Base-by-base conservation (phyloP, 1,139 yeast species). In the Pichia kudriavzevii region DNA sequence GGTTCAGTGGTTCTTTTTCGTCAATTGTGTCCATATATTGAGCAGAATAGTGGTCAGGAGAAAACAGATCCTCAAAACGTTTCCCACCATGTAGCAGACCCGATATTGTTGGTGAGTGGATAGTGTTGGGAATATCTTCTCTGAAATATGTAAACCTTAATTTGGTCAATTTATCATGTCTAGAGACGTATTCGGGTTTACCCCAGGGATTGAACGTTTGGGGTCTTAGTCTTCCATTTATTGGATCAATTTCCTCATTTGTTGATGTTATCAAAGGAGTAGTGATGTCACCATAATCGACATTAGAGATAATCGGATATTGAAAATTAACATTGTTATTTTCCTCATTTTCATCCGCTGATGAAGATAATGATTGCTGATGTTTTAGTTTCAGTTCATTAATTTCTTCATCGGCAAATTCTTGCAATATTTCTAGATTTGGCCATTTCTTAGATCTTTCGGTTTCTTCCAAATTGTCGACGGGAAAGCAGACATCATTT, bases 121-220 rank as follows among this genome's bases (percentile, higher is more conserved):
- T 75, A 0, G 98, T 91, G 12, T 85, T 75, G 14, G 80, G 83
- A 47, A 91, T 61, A 50, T 87, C 95, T 47, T 88, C 95, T 45
- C 97, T 67, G 58, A 91, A 91, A 53, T 88, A 91, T 0, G 97
- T 85, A 61, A 83, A 91, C 42, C 98, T 64, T 46, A 67, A 66
- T 38, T 71, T 75, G 31, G 66, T 73, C 28, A 49, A 30, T 39
- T 34, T 69, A 59, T 46, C 61, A 56, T 49, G 63, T 17, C 36
- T 31, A 4, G 41, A 26, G 11, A 37, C 18, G 27, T 31, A 39
- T 8, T 19, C 26, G 1, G 36, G 38, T 25, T 36, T 47, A 26
- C 75, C 80, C 87, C 94, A 84, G 1, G 94, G 94, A 30, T 77
- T 79, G 21, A 78, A 64, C 38, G 80, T 76, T 17, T 76, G 75